Conservation (phyloP, 257 asterid genomes). For the Solanum chaucha region DNA sequence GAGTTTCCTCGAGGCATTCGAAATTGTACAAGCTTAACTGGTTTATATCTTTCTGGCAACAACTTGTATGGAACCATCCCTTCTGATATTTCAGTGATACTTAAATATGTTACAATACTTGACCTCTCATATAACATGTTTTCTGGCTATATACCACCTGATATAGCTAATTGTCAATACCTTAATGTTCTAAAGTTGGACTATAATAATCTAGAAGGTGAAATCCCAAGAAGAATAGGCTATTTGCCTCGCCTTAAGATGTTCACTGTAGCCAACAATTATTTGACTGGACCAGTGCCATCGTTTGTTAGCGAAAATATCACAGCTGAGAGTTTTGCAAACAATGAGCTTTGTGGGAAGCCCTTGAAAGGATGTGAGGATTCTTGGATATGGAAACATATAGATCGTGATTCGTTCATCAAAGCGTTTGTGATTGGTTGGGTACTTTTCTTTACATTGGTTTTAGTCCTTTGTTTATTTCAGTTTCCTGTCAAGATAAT, state of each 20-base stretch:
- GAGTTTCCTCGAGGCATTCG: slow-evolving; percentile 9
- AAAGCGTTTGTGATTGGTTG: not conserved
- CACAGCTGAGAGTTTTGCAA: not conserved
- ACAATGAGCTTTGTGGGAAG: slow-evolving; percentile 12
- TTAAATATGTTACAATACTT: not conserved
- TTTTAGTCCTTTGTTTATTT: not conserved
- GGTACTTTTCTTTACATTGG: not conserved
- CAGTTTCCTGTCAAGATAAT: not conserved
- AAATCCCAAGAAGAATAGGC: not conserved
- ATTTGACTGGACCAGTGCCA: not conserved
- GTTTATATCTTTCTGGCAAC: slow-evolving; percentile 12
- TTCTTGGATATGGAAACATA: not conserved
- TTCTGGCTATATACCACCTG: slow-evolving; percentile 10
- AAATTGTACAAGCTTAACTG: not conserved
- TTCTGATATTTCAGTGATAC: not conserved
- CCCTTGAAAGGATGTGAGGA: not conserved
- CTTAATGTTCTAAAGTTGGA: not conserved
- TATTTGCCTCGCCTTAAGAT: not conserved
- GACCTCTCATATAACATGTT: slow-evolving; percentile 10
- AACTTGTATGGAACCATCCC: slow-evolving; percentile 13
- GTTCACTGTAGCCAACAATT: not conserved
- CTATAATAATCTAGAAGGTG: slow-evolving; percentile 1
- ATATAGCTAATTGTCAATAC: not conserved
- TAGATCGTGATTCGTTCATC: not conserved
- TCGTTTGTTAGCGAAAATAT: not conserved